These are phyloP conservation scores for Tolypocladium cylindrosporum DNA, from an alignment of 2,329 filamentous ascomycete species.

Conservation along the genomic window DNA sequence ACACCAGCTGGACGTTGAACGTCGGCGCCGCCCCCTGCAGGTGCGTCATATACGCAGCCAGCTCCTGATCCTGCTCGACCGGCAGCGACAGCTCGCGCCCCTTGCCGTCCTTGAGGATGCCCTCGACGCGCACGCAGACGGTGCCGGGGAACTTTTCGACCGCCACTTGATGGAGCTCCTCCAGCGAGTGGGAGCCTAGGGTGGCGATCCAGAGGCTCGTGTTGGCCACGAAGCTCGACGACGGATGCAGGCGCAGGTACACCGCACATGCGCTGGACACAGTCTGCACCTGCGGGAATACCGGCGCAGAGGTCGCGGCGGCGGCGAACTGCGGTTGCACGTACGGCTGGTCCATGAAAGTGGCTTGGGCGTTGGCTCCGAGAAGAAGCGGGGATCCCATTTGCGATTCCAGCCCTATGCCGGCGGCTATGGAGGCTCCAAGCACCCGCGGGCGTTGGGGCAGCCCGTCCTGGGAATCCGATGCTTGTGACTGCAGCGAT, in stretches of 20 bases:
- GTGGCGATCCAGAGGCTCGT: slow-evolving; percentile 57
- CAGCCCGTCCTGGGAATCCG: slow-evolving; percentile 8
- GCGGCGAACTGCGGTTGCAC: slow-evolving; percentile 17
- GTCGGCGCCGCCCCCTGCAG: slow-evolving; percentile 36
- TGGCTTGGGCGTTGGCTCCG: slow-evolving; percentile 24
- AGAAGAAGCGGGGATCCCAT: slow-evolving; percentile 29
- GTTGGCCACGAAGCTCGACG: slow-evolving; percentile 43
- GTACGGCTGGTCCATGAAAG: slow-evolving; percentile 23
- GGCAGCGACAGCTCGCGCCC: slow-evolving; percentile 52
- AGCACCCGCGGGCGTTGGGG: slow-evolving; percentile 14
- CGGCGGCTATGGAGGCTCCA: slow-evolving; percentile 11
- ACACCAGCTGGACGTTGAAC: slow-evolving; percentile 31
- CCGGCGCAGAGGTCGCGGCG: slow-evolving; percentile 11
- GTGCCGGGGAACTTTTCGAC: slow-evolving; percentile 50
- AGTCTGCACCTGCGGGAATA: slow-evolving; percentile 13
- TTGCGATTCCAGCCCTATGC: slow-evolving; percentile 21
- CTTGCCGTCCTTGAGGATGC: slow-evolving; percentile 49
- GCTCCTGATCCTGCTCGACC: slow-evolving; percentile 62
- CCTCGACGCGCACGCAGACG: slow-evolving; percentile 52
- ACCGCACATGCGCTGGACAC: slow-evolving; percentile 36
- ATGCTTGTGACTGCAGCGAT: slow-evolving; percentile 11
- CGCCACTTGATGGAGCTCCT: slow-evolving; percentile 53
- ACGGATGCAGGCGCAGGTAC: slow-evolving; percentile 59
- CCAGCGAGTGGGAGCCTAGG: slow-evolving; percentile 45
- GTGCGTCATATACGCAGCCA: slow-evolving; percentile 62